A percentile compares a stretch with the other conserved stretches of the same genome.
Conservation (phyloP, 2,329 filamentous ascomycete genomes). For the Ampelomyces quisqualis region DNA sequence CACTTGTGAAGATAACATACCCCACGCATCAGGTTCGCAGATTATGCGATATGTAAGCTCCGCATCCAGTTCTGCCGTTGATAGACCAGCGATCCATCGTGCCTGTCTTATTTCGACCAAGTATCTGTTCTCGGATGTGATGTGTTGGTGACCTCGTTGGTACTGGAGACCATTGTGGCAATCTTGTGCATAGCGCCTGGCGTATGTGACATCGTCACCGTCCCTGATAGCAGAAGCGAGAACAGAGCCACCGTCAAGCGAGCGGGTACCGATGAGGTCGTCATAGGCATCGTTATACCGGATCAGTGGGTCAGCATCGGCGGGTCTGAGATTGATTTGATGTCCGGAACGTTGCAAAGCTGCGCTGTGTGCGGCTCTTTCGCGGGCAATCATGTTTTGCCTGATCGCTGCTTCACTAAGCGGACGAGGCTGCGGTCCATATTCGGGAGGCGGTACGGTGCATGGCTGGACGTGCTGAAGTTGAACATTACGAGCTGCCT, state of each 20-base stretch:
- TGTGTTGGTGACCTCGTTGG: background rate
- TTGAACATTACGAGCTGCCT: no score
- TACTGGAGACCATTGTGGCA: background rate
- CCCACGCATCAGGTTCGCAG: constrained; percentile 8
- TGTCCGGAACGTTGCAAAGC: background rate
- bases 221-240: background rate
- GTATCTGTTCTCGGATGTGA: background rate
- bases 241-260: background rate
- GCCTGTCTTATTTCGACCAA: constrained; percentile 13
- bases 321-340: background rate
- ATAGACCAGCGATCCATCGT: constrained; percentile 8
- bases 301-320: background rate
- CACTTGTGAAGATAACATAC: no score
- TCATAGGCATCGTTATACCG: constrained; percentile 1
- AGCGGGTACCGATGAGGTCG: background rate
- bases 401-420: background rate
- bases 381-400: background rate
- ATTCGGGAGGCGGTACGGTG: no score
- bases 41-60: constrained; percentile 12
- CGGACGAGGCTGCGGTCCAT: background rate
- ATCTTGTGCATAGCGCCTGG: background rate
- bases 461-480: no score
- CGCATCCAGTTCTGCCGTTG: constrained; percentile 4
- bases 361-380: background rate
- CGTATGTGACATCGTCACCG: background rate